These are phyloP conservation scores for Tylopilus rubrobrunneus DNA, from an alignment of 768 basidiomycete genomes.

Conservation along the genomic window DNA sequence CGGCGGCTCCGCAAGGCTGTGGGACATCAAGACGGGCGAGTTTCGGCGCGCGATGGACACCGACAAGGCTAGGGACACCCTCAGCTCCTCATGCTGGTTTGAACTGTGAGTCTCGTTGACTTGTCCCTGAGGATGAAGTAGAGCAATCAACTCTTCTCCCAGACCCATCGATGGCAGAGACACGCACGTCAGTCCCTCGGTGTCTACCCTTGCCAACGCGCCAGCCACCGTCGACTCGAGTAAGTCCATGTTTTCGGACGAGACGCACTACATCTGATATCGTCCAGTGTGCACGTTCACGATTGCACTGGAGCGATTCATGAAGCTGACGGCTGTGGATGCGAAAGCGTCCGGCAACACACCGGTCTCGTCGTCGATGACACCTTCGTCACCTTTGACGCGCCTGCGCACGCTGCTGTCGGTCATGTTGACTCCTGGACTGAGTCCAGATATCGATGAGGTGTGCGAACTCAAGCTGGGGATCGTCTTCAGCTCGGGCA, in stretches of 20 bases:
- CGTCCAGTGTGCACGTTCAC: conserved; percentile 45
- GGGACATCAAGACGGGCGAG: conserved; percentile 81
- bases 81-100: conserved; percentile 70
- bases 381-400: conserved; percentile 42
- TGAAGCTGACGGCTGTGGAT: conserved; percentile 44
- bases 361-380: conserved; percentile 36
- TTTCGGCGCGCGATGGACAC: conserved; percentile 78
- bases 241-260: conserved; percentile 14
- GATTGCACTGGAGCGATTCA: conserved; percentile 50
- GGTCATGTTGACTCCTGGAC: conserved; percentile 60
- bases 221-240: conserved; percentile 20
- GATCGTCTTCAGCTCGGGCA: conserved; percentile 34
- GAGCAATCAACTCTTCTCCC: neutral
- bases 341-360: conserved; percentile 50
- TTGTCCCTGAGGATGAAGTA: neutral
- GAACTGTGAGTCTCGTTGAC: conserved; percentile 47
- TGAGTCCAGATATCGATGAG: conserved; percentile 67
- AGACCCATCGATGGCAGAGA: conserved; percentile 29
- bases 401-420: conserved; percentile 61
- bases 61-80: conserved; percentile 73
- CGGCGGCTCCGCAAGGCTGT: conserved; percentile 74
- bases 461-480: conserved; percentile 60
- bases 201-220: conserved; percentile 22
- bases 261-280: conserved; percentile 22
- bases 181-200: conserved; percentile 20